Conservation (phyloP, 306 rosid genomes). For the Mimosa bimucronata region DNA sequence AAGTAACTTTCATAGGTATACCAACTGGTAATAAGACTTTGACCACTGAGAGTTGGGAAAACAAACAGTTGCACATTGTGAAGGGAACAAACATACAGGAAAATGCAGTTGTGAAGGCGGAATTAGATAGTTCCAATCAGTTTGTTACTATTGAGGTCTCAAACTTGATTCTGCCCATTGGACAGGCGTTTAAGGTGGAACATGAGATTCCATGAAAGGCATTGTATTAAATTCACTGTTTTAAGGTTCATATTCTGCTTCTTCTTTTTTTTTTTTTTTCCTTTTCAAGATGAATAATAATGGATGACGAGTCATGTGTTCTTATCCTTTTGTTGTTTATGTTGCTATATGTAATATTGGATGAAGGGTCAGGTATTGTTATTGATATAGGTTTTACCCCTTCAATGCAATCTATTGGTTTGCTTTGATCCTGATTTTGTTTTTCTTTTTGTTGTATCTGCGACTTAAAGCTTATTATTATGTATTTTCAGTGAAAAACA, state of each 20-base stretch:
- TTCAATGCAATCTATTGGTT: too few species aligned
- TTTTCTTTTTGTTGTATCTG: background rate
- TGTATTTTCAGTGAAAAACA: background rate
- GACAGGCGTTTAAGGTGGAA: slow-evolving; percentile 62
- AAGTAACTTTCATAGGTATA: slow-evolving; percentile 69
- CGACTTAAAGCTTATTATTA: background rate
- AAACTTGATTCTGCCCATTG: slow-evolving; percentile 56
- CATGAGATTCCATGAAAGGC: slow-evolving; percentile 13
- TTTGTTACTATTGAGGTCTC: slow-evolving; percentile 50
- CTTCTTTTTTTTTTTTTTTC: background rate
- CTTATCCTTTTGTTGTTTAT: background rate
- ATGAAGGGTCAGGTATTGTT: background rate
- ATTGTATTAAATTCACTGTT: background rate
- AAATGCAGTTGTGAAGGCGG: slow-evolving; percentile 32
- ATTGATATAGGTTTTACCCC: too few species aligned
- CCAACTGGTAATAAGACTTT: slow-evolving; percentile 38
- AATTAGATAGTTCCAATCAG: slow-evolving; percentile 38
- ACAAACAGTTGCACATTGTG: slow-evolving; percentile 33
- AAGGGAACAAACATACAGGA: slow-evolving; percentile 38
- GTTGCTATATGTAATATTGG: background rate
- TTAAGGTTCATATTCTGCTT: background rate
- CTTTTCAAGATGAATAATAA: background rate
- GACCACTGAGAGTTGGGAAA: background rate
- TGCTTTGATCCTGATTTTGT: background rate
- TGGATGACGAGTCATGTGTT: background rate